Base-by-base conservation (phyloP, 148 eudicot genomes). In the Diospyros lotus region DNA sequence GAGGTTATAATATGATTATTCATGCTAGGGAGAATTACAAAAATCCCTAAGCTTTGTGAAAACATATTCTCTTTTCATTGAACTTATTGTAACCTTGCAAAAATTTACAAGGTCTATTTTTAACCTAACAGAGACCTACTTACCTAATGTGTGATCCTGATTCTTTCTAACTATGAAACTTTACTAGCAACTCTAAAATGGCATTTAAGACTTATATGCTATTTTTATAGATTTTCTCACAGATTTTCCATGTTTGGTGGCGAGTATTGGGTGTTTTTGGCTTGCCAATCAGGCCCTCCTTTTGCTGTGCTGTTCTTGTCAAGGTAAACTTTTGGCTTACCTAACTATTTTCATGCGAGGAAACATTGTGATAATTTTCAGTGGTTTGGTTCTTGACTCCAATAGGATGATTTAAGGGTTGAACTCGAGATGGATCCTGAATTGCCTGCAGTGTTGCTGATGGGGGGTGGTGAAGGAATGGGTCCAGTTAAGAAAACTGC, bases 381-480 rank as follows among this genome's bases (percentile, higher is more conserved):
- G 46, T 75, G 48, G 43, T 73, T 73, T 51, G 10, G 46, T 64
- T 17, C 76, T 9, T 4, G 46, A 42, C 17, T 48, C 59, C 41
- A 71, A 18, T 73, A 93, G 98, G 95, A 88, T 79, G 90, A 86
- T 66, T 80, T 91, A 70, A 78, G 98, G 83, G 90, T 83, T 66
- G 97, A 92, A 69, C 93, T 94, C 3, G 92, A 88, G 76, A 83
- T 94, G 91, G 93, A 94, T 77, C 87, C 79, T 18, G 14, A 82
- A 15, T 78, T 94, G 76, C 98, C 98, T 9, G 91, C 95, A 0
- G 95, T 94, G 60, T 78, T 94, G 79, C 80, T 94, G 64, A 94
- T 94, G 98, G 98, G 98, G 58, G 98, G 98, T 12, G 98, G 98
- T 13, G 98, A 94, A 86, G 98, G 98, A 70, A 94, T 94, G 98